A percentile compares a stretch with the other conserved stretches of the same genome.
phyloP scores from a whole-genome alignment of 345 rosid genomes.

The Citrus hindsii region DNA sequence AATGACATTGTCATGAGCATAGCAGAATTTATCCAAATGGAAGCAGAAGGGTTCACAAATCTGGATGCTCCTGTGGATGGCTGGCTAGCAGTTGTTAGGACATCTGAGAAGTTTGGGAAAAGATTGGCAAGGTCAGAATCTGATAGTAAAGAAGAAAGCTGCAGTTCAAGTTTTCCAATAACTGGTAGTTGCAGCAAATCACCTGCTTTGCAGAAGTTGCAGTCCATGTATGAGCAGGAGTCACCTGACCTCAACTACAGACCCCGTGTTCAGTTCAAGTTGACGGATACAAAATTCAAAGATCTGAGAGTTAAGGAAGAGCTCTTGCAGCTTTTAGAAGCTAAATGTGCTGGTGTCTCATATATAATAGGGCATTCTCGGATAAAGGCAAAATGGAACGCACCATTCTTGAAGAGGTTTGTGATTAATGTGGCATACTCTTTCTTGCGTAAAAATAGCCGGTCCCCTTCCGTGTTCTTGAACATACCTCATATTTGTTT shows the following conservation, averaged over 20 bases:
- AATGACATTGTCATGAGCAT: slow-evolving; percentile 83
- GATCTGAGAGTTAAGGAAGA: slow-evolving; percentile 71
- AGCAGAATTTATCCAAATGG: slow-evolving; percentile 90
- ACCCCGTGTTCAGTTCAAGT: slow-evolving; percentile 50
- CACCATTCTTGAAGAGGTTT: slow-evolving; percentile 67
- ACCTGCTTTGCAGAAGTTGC: slow-evolving; percentile 46
- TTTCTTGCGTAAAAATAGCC: slow-evolving; percentile 79
- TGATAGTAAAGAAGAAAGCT: slow-evolving; percentile 33
- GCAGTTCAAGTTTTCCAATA: slow-evolving; percentile 32
- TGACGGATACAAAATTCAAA: slow-evolving; percentile 52
- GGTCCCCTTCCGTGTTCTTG: slow-evolving; percentile 71
- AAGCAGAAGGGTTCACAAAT: slow-evolving; percentile 66
- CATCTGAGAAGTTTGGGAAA: slow-evolving; percentile 78
- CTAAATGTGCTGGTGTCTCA: slow-evolving; percentile 70
- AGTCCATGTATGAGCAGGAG: slow-evolving; percentile 63
- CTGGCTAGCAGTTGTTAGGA: slow-evolving; percentile 69
- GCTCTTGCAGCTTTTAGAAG: slow-evolving; percentile 72
- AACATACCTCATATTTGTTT: slow-evolving; percentile 83
- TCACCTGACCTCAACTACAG: slow-evolving; percentile 41
- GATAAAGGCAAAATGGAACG: slow-evolving; percentile 67
- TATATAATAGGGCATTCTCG: slow-evolving; percentile 71
- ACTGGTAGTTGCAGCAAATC: slow-evolving; percentile 63
- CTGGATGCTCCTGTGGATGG: slow-evolving; percentile 57
- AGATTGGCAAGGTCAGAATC: slow-evolving; percentile 52
- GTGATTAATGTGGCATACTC: slow-evolving; percentile 68